Evolutionary conservation across 805 yeast genomes (phyloP).

Genomic region (Candida easanensis): DNA sequence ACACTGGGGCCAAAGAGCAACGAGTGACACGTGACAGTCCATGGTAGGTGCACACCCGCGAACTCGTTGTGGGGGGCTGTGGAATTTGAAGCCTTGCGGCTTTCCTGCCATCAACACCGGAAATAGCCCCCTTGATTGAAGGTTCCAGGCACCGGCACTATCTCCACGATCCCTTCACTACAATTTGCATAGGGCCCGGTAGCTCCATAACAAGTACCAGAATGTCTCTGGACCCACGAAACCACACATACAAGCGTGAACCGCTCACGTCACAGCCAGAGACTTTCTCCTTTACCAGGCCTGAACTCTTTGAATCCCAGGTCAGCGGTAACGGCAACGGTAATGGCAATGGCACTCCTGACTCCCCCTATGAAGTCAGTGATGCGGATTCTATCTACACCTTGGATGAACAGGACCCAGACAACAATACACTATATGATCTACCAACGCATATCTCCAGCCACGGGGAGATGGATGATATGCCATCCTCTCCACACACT

Average conservation of each 20-base stretch:
- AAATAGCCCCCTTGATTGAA: not conserved
- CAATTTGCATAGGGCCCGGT: no score
- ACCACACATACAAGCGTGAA: conserved; percentile 7
- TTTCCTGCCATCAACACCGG: not conserved
- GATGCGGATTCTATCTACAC: conserved; percentile 20
- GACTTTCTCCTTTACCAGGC: conserved; percentile 16
- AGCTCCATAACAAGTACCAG: not conserved
- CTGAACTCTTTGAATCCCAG: not conserved
- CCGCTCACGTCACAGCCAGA: conserved; percentile 21
- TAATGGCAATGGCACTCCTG: not conserved
- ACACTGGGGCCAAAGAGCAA: no score
- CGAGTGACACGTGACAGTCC: not conserved
- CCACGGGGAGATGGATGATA: conserved; percentile 17
- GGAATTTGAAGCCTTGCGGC: not conserved
- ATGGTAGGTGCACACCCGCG: conserved; percentile 5
- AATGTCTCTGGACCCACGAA: conserved; percentile 27
- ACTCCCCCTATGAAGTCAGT: conserved; percentile 3
- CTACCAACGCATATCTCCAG: conserved; percentile 26
- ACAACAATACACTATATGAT: conserved; percentile 12
- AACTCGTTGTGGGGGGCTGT: conserved; percentile 4
- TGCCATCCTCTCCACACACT: conserved; percentile 10
- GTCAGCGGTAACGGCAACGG: not conserved
- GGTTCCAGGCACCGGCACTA: not conserved
- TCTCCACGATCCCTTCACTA: no score
- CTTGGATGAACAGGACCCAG: conserved; percentile 7